A percentile compares a stretch with the other conserved stretches of the same genome.
These are phyloP conservation scores for Gossypium raimondii DNA, from an alignment of 345 rosid species.

Conservation along the genomic window DNA sequence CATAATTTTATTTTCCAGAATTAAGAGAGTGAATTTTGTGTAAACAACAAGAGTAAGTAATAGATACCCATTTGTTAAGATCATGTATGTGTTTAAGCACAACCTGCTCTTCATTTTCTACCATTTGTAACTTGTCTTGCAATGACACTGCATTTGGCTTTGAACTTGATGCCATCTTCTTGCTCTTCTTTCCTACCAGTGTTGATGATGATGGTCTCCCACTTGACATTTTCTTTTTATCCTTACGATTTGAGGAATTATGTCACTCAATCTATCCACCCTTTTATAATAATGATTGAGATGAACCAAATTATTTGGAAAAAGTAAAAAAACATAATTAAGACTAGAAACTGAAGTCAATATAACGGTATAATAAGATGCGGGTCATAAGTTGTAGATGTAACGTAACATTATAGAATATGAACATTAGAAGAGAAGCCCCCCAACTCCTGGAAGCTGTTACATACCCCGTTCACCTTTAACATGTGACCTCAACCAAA, in stretches of 20 bases:
- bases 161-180: not conserved
- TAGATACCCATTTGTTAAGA: conserved; percentile 29
- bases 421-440: not conserved
- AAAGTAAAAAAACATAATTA: not conserved
- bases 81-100: conserved; percentile 21
- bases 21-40: not conserved
- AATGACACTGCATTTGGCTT: conserved; percentile 3
- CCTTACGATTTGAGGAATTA: not conserved
- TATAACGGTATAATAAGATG: not conserved
- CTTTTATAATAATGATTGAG: not conserved
- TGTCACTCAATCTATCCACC: not conserved
- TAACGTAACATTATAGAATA: not conserved
- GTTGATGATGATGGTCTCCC: not conserved
- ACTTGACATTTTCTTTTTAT: not conserved
- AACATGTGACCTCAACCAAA: not conserved
- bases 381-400: not conserved
- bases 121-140: conserved; percentile 22
- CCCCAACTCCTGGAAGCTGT: not conserved
- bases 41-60: not conserved
- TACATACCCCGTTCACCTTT: not conserved
- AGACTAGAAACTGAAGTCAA: not conserved
- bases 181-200: conserved; percentile 18
- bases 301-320: not conserved
- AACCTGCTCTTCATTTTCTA: conserved; percentile 23
- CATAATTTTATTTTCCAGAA: not conserved